Percentiles rank a stretch among this genome's conserved stretches.
These are phyloP conservation scores for Brassica hybrid DNA, from an alignment of 441 rosid genomes.

Conservation along the genomic window DNA sequence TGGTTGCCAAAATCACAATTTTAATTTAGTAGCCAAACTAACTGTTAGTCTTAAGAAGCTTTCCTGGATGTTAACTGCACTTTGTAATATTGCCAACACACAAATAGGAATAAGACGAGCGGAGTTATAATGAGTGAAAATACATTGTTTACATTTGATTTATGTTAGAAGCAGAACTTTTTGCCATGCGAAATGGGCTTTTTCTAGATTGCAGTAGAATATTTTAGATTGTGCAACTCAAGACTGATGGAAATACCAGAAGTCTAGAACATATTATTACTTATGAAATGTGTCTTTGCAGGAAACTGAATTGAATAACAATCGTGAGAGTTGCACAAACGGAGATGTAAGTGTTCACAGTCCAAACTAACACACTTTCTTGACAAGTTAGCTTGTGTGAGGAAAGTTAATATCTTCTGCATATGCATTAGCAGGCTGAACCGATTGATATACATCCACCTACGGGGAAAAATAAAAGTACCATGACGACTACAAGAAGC, in stretches of 20 bases:
- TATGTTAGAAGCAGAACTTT: conserved; percentile 11
- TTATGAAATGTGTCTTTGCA: conserved; percentile 28
- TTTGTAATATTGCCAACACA: conserved; percentile 19
- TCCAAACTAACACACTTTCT: conserved; percentile 24
- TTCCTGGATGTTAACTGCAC: conserved; percentile 23
- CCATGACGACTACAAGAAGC: conserved; percentile 64
- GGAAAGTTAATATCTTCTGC: conserved; percentile 24
- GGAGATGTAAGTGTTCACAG: conserved; percentile 33
- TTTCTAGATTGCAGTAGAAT: conserved; percentile 17
- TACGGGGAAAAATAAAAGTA: conserved; percentile 76
- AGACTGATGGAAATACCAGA: conserved; percentile 1
- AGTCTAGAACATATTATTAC: conserved; percentile 10
- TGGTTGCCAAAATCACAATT: background rate
- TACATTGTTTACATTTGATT: conserved; percentile 12
- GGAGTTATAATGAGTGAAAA: conserved; percentile 9
- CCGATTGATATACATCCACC: conserved; percentile 61
- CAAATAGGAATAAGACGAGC: background rate
- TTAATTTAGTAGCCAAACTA: conserved; percentile 13
- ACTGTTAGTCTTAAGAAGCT: conserved; percentile 19
- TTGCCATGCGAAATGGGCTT: conserved; percentile 16
- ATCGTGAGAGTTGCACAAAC: conserved; percentile 23
- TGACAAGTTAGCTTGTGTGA: conserved; percentile 29
- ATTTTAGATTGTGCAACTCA: background rate
- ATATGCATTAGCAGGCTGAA: conserved; percentile 46
- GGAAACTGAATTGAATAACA: conserved; percentile 34